These are phyloP conservation scores for Meyerozyma sp. DNA, from an alignment of 1,139 yeast species.

Conservation along the genomic window DNA sequence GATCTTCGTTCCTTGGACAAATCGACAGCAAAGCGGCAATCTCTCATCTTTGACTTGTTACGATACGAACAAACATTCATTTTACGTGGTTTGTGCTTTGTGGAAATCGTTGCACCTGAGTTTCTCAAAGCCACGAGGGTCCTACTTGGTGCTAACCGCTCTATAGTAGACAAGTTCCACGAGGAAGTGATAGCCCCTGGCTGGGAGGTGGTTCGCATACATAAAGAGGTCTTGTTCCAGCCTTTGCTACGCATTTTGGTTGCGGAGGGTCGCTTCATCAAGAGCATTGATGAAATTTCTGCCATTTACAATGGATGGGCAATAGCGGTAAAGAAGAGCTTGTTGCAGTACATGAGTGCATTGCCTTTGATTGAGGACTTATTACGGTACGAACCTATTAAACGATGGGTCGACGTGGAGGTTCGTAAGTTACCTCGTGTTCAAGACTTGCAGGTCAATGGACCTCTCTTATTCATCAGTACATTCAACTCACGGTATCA, in stretches of 20 bases:
- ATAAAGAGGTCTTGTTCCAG: slow-evolving; percentile 49
- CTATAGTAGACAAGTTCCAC: slow-evolving; percentile 43
- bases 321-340: slow-evolving; percentile 46
- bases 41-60: slow-evolving; percentile 71
- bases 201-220: slow-evolving; percentile 54
- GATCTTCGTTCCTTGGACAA: slow-evolving; percentile 53
- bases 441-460: slow-evolving; percentile 43
- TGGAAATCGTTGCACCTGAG: slow-evolving; percentile 43
- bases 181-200: slow-evolving; percentile 60
- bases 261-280: slow-evolving; percentile 63
- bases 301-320: slow-evolving; percentile 67
- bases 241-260: slow-evolving; percentile 41
- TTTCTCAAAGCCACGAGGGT: slow-evolving; percentile 45
- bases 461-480: slow-evolving; percentile 61
- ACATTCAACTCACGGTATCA: slow-evolving; percentile 75
- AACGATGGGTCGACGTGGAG: slow-evolving; percentile 50
- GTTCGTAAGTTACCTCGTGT: slow-evolving; percentile 31
- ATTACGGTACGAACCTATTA: slow-evolving; percentile 40
- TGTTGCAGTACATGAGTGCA: slow-evolving; percentile 54
- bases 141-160: slow-evolving; percentile 28
- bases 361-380: slow-evolving; percentile 22
- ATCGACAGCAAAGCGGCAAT: slow-evolving; percentile 59
- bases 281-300: slow-evolving; percentile 47
- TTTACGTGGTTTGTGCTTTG: slow-evolving; percentile 61
- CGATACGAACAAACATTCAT: slow-evolving; percentile 73